Percentiles rank a stretch among this genome's conserved stretches.
These are phyloP conservation scores for Ophiocordyceps australis DNA, from an alignment of 2,329 filamentous ascomycete genomes.

Conservation along the genomic window DNA sequence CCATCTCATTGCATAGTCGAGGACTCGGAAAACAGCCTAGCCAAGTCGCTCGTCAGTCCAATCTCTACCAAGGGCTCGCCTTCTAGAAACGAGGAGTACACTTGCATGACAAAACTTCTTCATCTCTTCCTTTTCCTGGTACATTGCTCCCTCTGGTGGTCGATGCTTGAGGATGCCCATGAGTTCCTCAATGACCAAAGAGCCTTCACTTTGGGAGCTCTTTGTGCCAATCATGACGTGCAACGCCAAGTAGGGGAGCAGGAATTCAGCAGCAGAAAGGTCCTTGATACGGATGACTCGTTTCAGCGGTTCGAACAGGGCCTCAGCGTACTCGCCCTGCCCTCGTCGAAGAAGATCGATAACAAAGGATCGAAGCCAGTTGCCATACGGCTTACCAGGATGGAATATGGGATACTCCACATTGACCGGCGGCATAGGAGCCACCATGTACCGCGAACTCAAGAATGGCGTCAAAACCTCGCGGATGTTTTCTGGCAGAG, in stretches of 20 bases:
- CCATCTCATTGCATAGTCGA: slow-evolving; percentile 89
- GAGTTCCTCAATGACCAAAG: slow-evolving; percentile 55
- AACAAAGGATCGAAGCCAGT: slow-evolving; percentile 68
- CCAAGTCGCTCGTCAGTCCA: not conserved
- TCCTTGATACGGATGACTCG: slow-evolving; percentile 77
- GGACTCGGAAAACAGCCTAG: slow-evolving; percentile 70
- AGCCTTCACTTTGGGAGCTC: slow-evolving; percentile 38
- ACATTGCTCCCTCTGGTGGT: slow-evolving; percentile 27
- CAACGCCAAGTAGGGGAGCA: slow-evolving; percentile 73
- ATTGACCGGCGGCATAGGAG: slow-evolving; percentile 34
- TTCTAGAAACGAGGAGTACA: not conserved
- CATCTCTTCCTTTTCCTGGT: slow-evolving; percentile 53
- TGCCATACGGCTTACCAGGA: slow-evolving; percentile 47
- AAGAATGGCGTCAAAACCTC: slow-evolving; percentile 81
- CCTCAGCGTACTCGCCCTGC: slow-evolving; percentile 53
- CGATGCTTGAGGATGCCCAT: slow-evolving; percentile 52
- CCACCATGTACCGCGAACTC: slow-evolving; percentile 64
- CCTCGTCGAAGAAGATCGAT: slow-evolving; percentile 67
- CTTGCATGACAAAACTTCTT: slow-evolving; percentile 75
- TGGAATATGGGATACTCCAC: slow-evolving; percentile 66
- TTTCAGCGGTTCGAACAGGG: slow-evolving; percentile 66
- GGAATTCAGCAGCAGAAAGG: slow-evolving; percentile 67
- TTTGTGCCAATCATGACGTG: slow-evolving; percentile 63
- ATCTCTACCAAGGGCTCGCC: too few relatives aligned
- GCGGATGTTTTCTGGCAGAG: slow-evolving; percentile 57